Evolutionary conservation across 176 grass and related monocot species (phyloP).

Genomic region (Chloris gayana): DNA sequence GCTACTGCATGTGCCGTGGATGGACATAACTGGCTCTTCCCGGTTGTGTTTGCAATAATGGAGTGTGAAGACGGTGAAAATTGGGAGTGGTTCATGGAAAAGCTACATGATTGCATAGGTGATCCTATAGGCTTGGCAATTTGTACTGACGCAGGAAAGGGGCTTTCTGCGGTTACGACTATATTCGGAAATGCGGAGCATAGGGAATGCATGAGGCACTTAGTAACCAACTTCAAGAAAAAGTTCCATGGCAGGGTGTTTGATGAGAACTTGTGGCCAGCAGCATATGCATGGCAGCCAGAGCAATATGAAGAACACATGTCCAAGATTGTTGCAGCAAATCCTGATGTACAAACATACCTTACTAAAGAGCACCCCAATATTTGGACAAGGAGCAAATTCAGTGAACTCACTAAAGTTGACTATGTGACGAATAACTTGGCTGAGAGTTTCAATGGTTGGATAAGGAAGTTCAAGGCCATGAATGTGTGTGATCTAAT

Average conservation of each 20-base stretch:
- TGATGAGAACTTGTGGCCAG: too few relatives aligned
- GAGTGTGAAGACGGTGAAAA: neutral
- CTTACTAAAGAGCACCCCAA: neutral
- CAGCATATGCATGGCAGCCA: too few relatives aligned
- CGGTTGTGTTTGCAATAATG: slow-evolving; percentile 7
- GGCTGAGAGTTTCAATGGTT: slow-evolving; percentile 2
- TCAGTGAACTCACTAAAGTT: neutral
- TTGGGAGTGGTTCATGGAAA: slow-evolving; percentile 12
- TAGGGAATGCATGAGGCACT: neutral
- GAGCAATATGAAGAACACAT: too few relatives aligned
- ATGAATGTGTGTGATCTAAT: neutral
- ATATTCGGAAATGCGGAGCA: neutral
- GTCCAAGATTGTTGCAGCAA: too few relatives aligned
- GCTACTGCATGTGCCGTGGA: slow-evolving; percentile 12
- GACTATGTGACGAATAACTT: slow-evolving; percentile 12
- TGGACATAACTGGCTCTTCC: slow-evolving; percentile 23
- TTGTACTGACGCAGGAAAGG: slow-evolving; percentile 9
- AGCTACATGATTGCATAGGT: neutral
- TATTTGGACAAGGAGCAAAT: neutral
- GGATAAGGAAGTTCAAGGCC: neutral
- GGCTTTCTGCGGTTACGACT: neutral
- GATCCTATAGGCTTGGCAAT: neutral
- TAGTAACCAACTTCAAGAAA: neutral
- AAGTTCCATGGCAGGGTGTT: neutral
- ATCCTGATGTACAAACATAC: neutral